Evolutionary conservation across 2,329 filamentous ascomycete genomes (phyloP), one percentile per base, ranked within the genome.

Genomic region (Colletotrichum euphorbiae): DNA sequence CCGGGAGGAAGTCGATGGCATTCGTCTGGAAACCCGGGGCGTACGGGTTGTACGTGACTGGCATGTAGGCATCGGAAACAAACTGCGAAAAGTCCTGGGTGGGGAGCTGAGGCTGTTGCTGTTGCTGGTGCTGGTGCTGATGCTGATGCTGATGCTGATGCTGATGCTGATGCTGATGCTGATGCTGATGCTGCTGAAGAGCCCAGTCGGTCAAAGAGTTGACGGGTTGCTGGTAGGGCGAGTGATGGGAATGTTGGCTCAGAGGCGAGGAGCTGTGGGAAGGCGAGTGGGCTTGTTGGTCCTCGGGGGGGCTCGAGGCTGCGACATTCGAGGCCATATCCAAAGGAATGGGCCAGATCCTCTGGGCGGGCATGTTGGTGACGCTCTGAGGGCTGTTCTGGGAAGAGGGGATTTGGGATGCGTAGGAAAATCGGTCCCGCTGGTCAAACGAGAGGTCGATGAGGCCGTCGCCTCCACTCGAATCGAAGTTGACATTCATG

Each of bases 181-280:
- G 82, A 67, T 83, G 82, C 72, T 84, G 84, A 57, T 85, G 83
- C 71, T 87, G 84, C 62, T 86, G 84, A 58, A 90, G 82, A 21
- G 88, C 84, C 87, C 88, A 90, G 78, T 90, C 87, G 52, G 86
- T 85, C 71, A 90, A 76, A 13, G 84, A 80, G 74, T 86, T 86
- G 62, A 81, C 78, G 48, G 83, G 77, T 54, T 81, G 78, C 73
- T 85, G 84, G 75, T 84, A 88, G 4, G 87, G 85, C 71, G 87
- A 88, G 69, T 84, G 82, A 67, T 86, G 66, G 58, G 81, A 82
- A 70, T 84, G 82, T 68, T 86, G 80, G 62, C 83, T 83, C 15
- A 84, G 79, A 58, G 85, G 83, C 63, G 82, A 83, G 67, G 80
- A 80, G 62, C 80, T 78, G 66, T 80, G 80, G 17, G 78, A 77